These are phyloP conservation scores for Collybia sp. DNA, from an alignment of 768 basidiomycete genomes.

Conservation along the genomic window DNA sequence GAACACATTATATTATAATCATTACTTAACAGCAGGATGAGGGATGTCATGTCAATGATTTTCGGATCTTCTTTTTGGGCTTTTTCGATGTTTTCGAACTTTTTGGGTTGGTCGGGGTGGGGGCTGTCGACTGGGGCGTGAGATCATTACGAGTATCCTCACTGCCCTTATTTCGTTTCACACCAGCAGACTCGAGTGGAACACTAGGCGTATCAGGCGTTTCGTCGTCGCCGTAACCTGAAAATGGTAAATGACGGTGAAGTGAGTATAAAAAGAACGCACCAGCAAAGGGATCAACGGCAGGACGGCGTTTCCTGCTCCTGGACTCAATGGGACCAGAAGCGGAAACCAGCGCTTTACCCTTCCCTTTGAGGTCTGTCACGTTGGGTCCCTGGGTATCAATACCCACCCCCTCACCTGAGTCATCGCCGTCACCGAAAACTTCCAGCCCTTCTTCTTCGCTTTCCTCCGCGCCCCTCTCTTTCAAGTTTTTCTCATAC, in stretches of 20 bases:
- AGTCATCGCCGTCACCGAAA: conserved; percentile 27
- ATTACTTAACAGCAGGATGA: background rate
- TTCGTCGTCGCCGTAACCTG: conserved; percentile 32
- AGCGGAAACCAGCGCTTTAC: conserved; percentile 17
- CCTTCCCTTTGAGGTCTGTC: conserved; percentile 33
- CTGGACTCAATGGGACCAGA: conserved; percentile 7
- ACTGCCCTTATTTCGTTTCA: background rate
- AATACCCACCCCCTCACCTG: conserved; percentile 10
- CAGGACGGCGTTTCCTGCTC: conserved; percentile 45
- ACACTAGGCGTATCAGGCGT: conserved; percentile 4
- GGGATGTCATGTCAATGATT: conserved; percentile 8
- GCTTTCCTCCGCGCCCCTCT: conserved; percentile 39
- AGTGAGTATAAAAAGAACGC: conserved; percentile 3
- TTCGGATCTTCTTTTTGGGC: conserved; percentile 28
- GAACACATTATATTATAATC: too few species aligned
- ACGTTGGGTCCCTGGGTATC: conserved; percentile 5
- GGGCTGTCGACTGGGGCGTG: too few species aligned
- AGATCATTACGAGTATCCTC: background rate
- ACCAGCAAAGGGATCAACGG: conserved; percentile 69
- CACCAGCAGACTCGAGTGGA: conserved; percentile 4
- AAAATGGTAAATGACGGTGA: background rate
- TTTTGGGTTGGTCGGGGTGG: too few species aligned
- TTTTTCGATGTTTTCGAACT: conserved; percentile 22
- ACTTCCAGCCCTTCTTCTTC: conserved; percentile 38
- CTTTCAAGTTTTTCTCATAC: conserved; percentile 53